Evolutionary conservation across 768 basidiomycete genomes (phyloP), one percentile per base, ranked within the genome.

Genomic region (Amanita thiersii): DNA sequence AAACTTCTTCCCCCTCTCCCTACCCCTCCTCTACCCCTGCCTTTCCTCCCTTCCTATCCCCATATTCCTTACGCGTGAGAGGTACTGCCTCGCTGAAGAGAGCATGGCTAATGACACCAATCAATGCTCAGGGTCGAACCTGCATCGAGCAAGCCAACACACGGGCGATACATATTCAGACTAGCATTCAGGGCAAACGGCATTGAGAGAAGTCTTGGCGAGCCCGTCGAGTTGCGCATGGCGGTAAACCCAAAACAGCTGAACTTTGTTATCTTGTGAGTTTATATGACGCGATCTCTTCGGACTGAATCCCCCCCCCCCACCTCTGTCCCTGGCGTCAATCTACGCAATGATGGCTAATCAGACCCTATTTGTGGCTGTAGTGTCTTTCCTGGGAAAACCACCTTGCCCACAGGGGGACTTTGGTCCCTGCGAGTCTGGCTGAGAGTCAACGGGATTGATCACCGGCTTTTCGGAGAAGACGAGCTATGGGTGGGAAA

Each of bases 401-500:
- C 66, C 15, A 68, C 66, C 33, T 56, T 78, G 1, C 79, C 80
- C 0, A 58, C 59, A n/a, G 75, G 70, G 0, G 72, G 69, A 40
- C 54, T 80, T 2, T 75, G 64, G 59, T 70, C 72, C 11, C 59
- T 81, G 15, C 77, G 81, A 0, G 74, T 81, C 14, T 84, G 81
- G 80, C 60, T 83, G 32, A 67, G 75, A 10, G 67, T 67, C 4
- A 69, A 70, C 23, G 67, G 63, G n/a, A 58, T 76, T 26, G 76
- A 82, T 43, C 81, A 81, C 46, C 70, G 78, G 25, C 42, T 83
- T 32, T 83, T 84, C 50, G 69, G 70, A 25, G 75, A 77, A 14
- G 76, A 79, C 49, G 75, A 79, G 19, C 52, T 83, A 19, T 82
- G 79, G 78, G 59, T 82, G 9, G 80, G 76, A 12, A 75, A 65